These are phyloP conservation scores for Trichoderma oligosporum DNA, from an alignment of 2,329 filamentous ascomycete species.

Conservation along the genomic window DNA sequence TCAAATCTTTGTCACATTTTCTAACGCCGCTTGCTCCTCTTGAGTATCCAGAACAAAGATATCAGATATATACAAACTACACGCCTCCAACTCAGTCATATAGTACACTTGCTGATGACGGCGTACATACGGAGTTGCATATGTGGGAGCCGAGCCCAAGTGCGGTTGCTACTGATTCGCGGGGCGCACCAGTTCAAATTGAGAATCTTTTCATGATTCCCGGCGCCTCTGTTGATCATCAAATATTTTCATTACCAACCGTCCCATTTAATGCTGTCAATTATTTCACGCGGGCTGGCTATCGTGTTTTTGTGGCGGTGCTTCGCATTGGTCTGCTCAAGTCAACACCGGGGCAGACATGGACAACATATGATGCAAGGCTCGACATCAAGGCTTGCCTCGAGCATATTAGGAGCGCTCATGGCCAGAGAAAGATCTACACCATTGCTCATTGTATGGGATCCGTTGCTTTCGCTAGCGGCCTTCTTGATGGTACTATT, in stretches of 20 bases:
- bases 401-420: conserved; percentile 46
- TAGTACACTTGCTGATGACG: conserved; percentile 50
- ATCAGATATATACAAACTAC: conserved; percentile 50
- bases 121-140: conserved; percentile 50
- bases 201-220: conserved; percentile 59
- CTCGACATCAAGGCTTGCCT: conserved; percentile 57
- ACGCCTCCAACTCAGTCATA: conserved; percentile 42
- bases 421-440: conserved; percentile 45
- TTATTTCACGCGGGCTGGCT: conserved; percentile 58
- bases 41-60: conserved; percentile 48
- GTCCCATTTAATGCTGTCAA: conserved; percentile 61
- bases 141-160: conserved; percentile 52
- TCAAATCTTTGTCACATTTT: conserved; percentile 50
- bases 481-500: conserved; percentile 60
- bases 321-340: conserved; percentile 55
- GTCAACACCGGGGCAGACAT: conserved; percentile 45
- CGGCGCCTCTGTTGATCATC: conserved; percentile 59
- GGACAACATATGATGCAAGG: conserved; percentile 58
- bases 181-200: conserved; percentile 9
- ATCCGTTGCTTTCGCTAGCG: conserved; percentile 54
- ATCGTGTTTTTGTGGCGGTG: conserved; percentile 56
- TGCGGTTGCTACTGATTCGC: conserved; percentile 29
- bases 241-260: conserved; percentile 60
- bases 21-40: conserved; percentile 52
- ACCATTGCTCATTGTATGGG: conserved; percentile 62